Percentiles rank a stretch among this genome's conserved stretches.
Evolutionary conservation across 306 rosid species (phyloP).

Genomic region (Glycyrrhiza uralensis): DNA sequence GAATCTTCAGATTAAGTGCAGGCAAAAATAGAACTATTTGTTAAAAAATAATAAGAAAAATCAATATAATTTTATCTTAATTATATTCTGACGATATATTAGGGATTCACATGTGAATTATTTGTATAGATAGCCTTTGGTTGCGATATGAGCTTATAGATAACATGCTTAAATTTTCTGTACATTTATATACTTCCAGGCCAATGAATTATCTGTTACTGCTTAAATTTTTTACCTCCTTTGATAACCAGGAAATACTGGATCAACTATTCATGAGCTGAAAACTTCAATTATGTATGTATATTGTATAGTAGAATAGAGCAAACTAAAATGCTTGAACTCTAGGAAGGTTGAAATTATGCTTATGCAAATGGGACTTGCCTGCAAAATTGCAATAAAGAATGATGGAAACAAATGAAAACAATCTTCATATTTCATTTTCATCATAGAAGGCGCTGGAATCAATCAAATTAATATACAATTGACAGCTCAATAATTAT

Average conservation of each 20-base stretch:
- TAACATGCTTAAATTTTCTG: not conserved
- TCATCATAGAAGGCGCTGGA: not conserved
- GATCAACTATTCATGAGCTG: not conserved
- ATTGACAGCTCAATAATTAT: slow-evolving; percentile 13
- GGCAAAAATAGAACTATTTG: no score
- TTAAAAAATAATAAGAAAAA: no score
- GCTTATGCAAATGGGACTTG: not conserved
- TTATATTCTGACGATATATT: not conserved
- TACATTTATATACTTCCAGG: no score
- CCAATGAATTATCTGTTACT: no score
- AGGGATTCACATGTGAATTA: not conserved
- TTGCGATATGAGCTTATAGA: not conserved
- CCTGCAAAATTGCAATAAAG: not conserved
- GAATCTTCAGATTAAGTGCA: no score
- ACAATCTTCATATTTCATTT: not conserved
- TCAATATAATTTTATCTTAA: not conserved
- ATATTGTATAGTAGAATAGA: not conserved
- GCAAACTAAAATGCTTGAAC: not conserved
- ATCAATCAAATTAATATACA: slow-evolving; percentile 22
- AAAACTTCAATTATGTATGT: not conserved
- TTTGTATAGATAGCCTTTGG: not conserved
- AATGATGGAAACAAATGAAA: not conserved
- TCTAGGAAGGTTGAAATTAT: not conserved
- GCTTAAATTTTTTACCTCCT: no score
- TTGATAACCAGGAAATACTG: not conserved